Evolutionary conservation across 495 filamentous ascomycete genomes (phyloP), one percentile per base, ranked within the genome.

Genomic region (Daldinia grandis): DNA sequence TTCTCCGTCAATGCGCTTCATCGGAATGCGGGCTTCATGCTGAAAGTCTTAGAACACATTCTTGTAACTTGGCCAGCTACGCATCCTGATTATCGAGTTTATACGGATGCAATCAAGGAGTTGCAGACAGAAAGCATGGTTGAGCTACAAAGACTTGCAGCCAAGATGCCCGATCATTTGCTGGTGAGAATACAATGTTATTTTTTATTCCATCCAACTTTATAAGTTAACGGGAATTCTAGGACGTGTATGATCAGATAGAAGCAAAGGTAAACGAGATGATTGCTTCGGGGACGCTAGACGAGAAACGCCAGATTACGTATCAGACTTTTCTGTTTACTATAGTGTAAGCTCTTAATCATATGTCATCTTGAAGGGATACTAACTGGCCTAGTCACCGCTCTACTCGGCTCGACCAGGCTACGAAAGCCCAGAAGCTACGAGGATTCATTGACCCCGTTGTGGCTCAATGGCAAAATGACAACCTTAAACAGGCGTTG

Each of bases 41-140:
- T 97, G 31, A 92, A 90, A 68, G 91, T 97, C 25, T 85, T 98
- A 9, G 93, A 97, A 74, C 91, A 97, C 74, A 93, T 96, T 62
- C 87, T 99, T 28, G 90, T 93, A 78, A 93, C 91, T 28, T 87
- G 89, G 71, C 89, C 92, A 25, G 83, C 85, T 5, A 87, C 93
- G 38, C 85, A 92, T 50, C 87, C 90, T 0, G 85, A 87, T 27
- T 88, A 88, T 71, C 84, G 86, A 25, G 81, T 86, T 24, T 98
- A 95, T 79, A 92, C 91, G 5, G 96, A 98, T 65, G 93, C 95
- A n/a, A 90, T 97, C 25, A 93, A 93, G 65, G 92, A 95, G 58
- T 85, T 99, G 2, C 93, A 97, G 76, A 86, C 83, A 0, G 85
- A 93, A 64, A 90, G 92, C 59, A 93, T 91, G 78, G 87, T 92